A percentile compares a stretch with the other conserved stretches of the same genome.
phyloP scores from a whole-genome alignment of 2,329 filamentous ascomycete genomes.

The Phialophora chinensis region DNA sequence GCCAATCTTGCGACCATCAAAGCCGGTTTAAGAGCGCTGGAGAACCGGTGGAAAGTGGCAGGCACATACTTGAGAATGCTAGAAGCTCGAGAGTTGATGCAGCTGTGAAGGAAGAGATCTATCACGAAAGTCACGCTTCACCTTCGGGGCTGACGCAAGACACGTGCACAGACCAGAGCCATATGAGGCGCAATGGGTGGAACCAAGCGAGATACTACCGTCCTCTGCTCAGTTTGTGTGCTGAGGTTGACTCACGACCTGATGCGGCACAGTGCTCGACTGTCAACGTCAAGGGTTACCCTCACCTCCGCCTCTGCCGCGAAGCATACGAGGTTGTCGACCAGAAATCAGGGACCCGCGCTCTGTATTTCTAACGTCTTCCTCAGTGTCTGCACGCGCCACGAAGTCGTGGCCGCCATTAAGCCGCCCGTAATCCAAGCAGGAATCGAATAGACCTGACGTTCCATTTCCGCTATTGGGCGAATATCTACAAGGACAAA shows the following conservation, averaged over 20 bases:
- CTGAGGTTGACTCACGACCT: not conserved
- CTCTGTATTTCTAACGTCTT: not conserved
- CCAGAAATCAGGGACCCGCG: too few relatives aligned
- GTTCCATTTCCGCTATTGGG: not conserved
- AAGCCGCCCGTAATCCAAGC: not conserved
- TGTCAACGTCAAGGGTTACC: not conserved
- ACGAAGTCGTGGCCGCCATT: not conserved
- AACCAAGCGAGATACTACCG: not conserved
- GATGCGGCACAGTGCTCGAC: not conserved
- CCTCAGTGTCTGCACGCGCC: not conserved
- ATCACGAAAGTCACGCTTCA: not conserved
- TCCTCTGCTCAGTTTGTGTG: not conserved
- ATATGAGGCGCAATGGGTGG: not conserved
- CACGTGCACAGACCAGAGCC: not conserved
- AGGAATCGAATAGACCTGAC: not conserved
- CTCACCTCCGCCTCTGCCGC: not conserved
- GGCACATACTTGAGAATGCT: slow-evolving; percentile 17
- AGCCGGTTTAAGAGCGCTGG: not conserved
- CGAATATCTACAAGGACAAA: not conserved
- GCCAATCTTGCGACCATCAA: slow-evolving; percentile 3
- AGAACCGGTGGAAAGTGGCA: slow-evolving; percentile 10
- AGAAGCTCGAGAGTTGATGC: slow-evolving; percentile 12
- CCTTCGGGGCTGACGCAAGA: not conserved
- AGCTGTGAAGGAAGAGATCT: not conserved
- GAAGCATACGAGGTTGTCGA: not conserved